These are phyloP conservation scores for Colletotrichum brevisporum DNA, from an alignment of 2,329 filamentous ascomycete genomes.

Conservation along the genomic window DNA sequence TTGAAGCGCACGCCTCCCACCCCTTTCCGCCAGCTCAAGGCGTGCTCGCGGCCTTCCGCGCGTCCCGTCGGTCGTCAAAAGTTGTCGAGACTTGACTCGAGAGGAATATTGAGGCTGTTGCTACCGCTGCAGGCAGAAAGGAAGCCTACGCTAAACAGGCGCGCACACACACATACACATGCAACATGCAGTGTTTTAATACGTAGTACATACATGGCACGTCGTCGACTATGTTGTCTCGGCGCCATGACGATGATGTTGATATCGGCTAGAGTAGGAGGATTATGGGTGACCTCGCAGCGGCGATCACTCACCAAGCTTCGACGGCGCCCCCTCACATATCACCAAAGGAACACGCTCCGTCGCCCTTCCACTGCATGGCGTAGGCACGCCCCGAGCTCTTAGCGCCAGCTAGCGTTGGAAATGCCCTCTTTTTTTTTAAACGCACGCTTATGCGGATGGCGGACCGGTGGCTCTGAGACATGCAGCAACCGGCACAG, in stretches of 20 bases:
- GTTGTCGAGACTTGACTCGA: not conserved
- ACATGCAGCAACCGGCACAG: slow-evolving; percentile 14
- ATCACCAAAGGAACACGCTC: slow-evolving; percentile 4
- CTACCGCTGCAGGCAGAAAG: not conserved
- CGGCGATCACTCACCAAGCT: slow-evolving; percentile 16
- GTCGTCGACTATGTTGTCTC: slow-evolving; percentile 21
- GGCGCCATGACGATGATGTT: slow-evolving; percentile 18
- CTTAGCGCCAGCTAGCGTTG: too few species aligned
- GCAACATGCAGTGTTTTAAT: slow-evolving; percentile 1
- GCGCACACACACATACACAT: not conserved
- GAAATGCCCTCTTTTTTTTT: not conserved
- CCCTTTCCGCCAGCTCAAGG: too few species aligned
- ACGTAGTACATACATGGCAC: not conserved
- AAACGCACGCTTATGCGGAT: slow-evolving; percentile 7
- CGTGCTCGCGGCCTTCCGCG: too few species aligned
- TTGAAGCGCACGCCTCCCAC: too few species aligned
- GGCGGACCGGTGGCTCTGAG: slow-evolving; percentile 13
- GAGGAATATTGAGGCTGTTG: not conserved
- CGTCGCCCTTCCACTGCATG: not conserved
- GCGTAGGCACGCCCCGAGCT: too few species aligned
- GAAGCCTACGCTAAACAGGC: slow-evolving; percentile 1
- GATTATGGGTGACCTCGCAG: slow-evolving; percentile 5
- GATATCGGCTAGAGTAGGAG: too few species aligned
- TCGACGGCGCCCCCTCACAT: slow-evolving; percentile 1
- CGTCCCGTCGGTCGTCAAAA: slow-evolving; percentile 8